Conservation (phyloP, 768 basidiomycete species). For the Lanmaoa pseudosensibilis region DNA sequence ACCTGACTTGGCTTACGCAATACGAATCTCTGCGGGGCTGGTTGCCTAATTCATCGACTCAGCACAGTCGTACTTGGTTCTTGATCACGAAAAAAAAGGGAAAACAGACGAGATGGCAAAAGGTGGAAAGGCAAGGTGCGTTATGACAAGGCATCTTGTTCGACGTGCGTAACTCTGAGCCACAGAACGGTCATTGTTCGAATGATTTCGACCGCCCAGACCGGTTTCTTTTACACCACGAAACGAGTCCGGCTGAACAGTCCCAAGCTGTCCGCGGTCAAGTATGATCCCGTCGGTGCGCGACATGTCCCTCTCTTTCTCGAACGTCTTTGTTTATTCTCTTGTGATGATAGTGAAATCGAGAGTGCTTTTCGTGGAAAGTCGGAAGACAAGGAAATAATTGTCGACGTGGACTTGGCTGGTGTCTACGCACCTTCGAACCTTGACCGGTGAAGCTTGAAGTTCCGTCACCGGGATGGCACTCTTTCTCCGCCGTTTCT, state of each 20-base stretch:
- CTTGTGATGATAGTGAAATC: conserved; percentile 50
- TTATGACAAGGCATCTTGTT: neutral
- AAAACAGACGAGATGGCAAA: conserved; percentile 47
- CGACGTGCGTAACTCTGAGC: neutral
- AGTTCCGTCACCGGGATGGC: neutral
- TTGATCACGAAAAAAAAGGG: neutral
- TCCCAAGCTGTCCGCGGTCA: conserved; percentile 84
- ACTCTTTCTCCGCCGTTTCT: neutral
- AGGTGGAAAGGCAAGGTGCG: conserved; percentile 61
- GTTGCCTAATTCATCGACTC: conserved; percentile 11
- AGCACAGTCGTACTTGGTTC: neutral
- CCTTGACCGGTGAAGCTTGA: neutral
- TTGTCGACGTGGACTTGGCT: neutral
- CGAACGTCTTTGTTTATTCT: neutral
- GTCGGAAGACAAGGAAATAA: conserved; percentile 69
- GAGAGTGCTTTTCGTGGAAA: conserved; percentile 77
- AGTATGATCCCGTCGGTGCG: conserved; percentile 86
- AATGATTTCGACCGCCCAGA: conserved; percentile 87
- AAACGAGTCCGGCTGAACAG: conserved; percentile 65
- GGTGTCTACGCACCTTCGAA: too few relatives aligned
- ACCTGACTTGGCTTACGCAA: conserved; percentile 10
- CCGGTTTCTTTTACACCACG: conserved; percentile 89
- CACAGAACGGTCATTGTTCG: conserved; percentile 81
- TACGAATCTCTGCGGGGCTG: neutral
- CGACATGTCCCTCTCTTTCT: conserved; percentile 2